Conservation (phyloP, 164 flowering plant genomes). For the Stephania yunnanensis region DNA sequence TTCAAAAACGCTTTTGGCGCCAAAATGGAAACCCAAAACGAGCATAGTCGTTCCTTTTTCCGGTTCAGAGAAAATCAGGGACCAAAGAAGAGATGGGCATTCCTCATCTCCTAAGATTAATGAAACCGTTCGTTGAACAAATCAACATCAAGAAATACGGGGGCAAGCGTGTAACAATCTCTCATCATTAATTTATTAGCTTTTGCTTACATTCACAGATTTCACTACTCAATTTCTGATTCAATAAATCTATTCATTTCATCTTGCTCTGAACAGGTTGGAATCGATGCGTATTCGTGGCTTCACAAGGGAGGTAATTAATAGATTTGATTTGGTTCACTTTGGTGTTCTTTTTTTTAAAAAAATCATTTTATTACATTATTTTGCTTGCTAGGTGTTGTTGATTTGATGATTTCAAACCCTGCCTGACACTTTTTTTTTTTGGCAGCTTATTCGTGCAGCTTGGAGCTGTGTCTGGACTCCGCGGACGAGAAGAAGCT, state of each 20-base stretch:
- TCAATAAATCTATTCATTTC: not conserved
- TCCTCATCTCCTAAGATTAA: conserved; percentile 67
- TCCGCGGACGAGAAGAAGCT: conserved; percentile 40
- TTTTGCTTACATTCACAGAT: not conserved
- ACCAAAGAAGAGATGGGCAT: conserved; percentile 54
- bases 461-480: conserved; percentile 71
- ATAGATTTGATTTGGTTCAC: not conserved
- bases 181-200: not conserved
- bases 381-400: not conserved
- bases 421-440: not conserved
- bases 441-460: conserved; percentile 72
- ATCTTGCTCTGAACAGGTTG: conserved; percentile 43
- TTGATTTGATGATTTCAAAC: not conserved
- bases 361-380: not conserved
- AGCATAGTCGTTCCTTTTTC: not conserved
- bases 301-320: conserved; percentile 82
- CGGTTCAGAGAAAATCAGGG: not conserved
- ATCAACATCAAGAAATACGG: conserved; percentile 66
- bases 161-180: conserved; percentile 53
- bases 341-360: too few species aligned
- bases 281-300: conserved; percentile 92
- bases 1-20: not conserved
- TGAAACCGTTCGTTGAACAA: conserved; percentile 65
- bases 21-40: not conserved
- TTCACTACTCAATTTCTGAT: not conserved